A percentile compares a stretch with the other conserved stretches of the same genome.
These are phyloP conservation scores for Cornus florida DNA, from an alignment of 148 eudicot genomes.

Conservation along the genomic window DNA sequence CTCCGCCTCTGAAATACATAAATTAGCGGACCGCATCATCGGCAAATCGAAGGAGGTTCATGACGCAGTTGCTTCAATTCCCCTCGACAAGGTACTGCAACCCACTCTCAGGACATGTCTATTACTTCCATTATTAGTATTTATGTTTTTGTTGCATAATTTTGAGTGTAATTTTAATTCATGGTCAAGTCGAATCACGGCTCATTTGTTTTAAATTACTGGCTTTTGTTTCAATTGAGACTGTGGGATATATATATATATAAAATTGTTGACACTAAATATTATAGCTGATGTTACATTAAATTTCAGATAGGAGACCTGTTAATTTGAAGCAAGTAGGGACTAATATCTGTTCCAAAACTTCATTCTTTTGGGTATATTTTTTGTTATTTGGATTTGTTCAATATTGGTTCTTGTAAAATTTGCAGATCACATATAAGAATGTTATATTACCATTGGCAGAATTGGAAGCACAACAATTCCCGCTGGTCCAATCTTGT, in stretches of 20 bases:
- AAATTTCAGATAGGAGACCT: not conserved
- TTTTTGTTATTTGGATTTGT: not conserved
- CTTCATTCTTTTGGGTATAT: not conserved
- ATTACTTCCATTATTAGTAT: not conserved
- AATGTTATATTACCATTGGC: conserved; percentile 64
- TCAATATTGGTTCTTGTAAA: conserved; percentile 2
- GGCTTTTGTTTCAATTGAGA: no score
- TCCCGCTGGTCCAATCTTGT: conserved; percentile 92
- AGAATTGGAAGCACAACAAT: conserved; percentile 79
- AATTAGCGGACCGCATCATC: conserved; percentile 62
- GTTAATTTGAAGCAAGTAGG: not conserved
- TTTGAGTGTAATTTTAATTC: no score
- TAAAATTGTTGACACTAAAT: no score
- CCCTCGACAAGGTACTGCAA: conserved; percentile 67
- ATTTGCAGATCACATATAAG: conserved; percentile 65
- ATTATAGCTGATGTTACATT: not conserved
- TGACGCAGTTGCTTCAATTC: conserved; percentile 77
- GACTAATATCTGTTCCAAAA: not conserved
- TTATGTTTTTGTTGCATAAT: not conserved
- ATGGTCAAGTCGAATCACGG: not conserved
- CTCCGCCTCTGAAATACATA: conserved; percentile 64
- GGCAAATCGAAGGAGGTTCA: conserved; percentile 71
- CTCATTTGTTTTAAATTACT: not conserved
- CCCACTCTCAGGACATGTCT: not conserved
- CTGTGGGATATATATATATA: no score